phyloP scores from a whole-genome alignment of 1,284 basidiomycete genomes.

The Kalmanozyma brasiliensis region DNA sequence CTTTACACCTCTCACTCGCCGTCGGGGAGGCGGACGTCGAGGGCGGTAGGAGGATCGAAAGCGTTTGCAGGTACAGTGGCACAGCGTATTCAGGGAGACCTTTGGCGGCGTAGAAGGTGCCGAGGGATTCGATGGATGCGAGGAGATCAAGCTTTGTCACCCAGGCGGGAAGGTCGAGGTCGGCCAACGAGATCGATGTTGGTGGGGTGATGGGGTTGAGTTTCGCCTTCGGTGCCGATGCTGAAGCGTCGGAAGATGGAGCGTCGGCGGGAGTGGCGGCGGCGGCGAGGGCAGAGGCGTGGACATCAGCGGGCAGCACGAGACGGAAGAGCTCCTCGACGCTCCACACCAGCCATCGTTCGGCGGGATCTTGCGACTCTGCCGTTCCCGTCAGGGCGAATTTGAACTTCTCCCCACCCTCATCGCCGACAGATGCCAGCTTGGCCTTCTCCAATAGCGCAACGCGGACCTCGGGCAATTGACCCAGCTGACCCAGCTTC shows the following conservation, averaged over 20 bases:
- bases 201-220: slow-evolving; percentile 13
- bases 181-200: slow-evolving; percentile 52
- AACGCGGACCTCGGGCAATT: slow-evolving; percentile 40
- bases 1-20: slow-evolving; percentile 63
- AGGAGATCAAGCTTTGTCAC: slow-evolving; percentile 62
- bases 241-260: background rate
- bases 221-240: background rate
- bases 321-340: slow-evolving; percentile 65
- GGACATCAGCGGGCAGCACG: slow-evolving; percentile 31
- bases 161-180: slow-evolving; percentile 67
- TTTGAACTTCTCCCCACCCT: slow-evolving; percentile 20
- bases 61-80: slow-evolving; percentile 67
- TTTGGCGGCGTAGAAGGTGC: slow-evolving; percentile 64
- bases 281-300: slow-evolving; percentile 33
- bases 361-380: slow-evolving; percentile 47
- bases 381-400: slow-evolving; percentile 37
- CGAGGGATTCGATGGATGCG: slow-evolving; percentile 65
- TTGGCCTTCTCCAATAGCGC: slow-evolving; percentile 19
- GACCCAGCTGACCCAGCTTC: slow-evolving; percentile 59
- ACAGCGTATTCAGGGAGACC: slow-evolving; percentile 64
- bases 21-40: slow-evolving; percentile 35
- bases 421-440: slow-evolving; percentile 1
- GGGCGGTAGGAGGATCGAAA: slow-evolving; percentile 63
- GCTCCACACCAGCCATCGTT: slow-evolving; percentile 66
- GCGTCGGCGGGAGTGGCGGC: slow-evolving; percentile 11